A percentile compares a stretch with the other conserved stretches of the same genome.
Conservation (phyloP, 148 eudicot genomes). For the Vaccinium darrowii region DNA sequence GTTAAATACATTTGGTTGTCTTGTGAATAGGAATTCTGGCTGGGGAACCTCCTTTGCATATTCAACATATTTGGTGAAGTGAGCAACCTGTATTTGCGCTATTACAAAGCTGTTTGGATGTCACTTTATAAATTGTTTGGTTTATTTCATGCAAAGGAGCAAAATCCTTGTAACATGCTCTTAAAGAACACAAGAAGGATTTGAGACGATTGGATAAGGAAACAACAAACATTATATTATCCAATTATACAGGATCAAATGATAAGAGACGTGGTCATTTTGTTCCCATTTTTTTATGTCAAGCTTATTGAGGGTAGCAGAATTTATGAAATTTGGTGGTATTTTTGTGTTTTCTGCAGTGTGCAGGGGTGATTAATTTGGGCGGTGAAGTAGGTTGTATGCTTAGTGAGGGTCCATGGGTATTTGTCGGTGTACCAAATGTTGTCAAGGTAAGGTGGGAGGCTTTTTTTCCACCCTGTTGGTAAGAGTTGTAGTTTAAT, state of each 20-base stretch:
- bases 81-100: neutral
- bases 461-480: conserved; percentile 10
- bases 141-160: neutral
- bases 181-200: neutral
- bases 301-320: neutral
- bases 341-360: conserved; percentile 39
- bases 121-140: neutral
- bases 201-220: neutral
- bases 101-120: neutral
- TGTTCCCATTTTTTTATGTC: neutral
- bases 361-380: conserved; percentile 56
- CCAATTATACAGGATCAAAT: neutral
- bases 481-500: neutral
- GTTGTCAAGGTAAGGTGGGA: conserved; percentile 76
- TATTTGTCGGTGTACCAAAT: conserved; percentile 86
- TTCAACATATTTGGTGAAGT: neutral
- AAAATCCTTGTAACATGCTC: neutral
- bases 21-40: neutral
- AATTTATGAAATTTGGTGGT: conserved; percentile 5
- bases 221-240: neutral
- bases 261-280: neutral
- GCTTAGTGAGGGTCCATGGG: conserved; percentile 98
- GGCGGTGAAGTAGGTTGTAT: conserved; percentile 88
- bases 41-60: neutral
- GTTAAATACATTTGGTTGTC: neutral